Evolutionary conservation across 805 yeast genomes (phyloP), one percentile per base, ranked within the genome.

Genomic region (Candida mattraensis): DNA sequence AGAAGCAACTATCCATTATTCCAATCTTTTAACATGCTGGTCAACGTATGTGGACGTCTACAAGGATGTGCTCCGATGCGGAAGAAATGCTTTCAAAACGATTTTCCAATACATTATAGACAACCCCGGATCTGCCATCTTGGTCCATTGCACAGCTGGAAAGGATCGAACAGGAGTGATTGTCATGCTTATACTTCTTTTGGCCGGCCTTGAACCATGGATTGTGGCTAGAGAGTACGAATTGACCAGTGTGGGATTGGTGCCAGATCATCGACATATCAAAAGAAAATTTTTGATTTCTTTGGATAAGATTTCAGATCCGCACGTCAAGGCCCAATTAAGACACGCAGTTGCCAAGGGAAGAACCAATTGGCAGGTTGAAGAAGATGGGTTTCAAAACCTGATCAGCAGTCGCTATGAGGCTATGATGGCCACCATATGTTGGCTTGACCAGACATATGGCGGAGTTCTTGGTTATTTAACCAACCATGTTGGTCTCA

Each of bases 121-220:
- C 39, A 56, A 66, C 25, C 71, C 77, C 3, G 57, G 62, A n/a
- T 64, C 61, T 14, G 72, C 75, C 3, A 61, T 87, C 39, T 59
- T 82, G 7, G 76, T 80, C 57, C 91, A 85, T 54, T 87, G 95
- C 60, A 76, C 89, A 4, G 91, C 91, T 1, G 95, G 95, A 2
- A 87, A 86, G 56, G 95, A 87, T 55, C 71, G 95, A 28, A 86
- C 95, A 0, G 95, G 95, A 0, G 68, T 85, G 10, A 54, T 83
- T 45, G 73, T 80, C 2, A 83, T 87, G 78, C 56, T 87, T 42
- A 64, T 86, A 5, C 64, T 86, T 28, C 61, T 77, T 13, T 54
- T 84, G 7, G 61, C 74, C 5, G 89, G 85, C 0, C 85, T 86
- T 3, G 87, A 82, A 41, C 66, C 69, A 9, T 74, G 76, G 45